These are phyloP conservation scores for Scheffersomyces insectosa DNA, from an alignment of 1,139 yeast species.

Conservation along the genomic window DNA sequence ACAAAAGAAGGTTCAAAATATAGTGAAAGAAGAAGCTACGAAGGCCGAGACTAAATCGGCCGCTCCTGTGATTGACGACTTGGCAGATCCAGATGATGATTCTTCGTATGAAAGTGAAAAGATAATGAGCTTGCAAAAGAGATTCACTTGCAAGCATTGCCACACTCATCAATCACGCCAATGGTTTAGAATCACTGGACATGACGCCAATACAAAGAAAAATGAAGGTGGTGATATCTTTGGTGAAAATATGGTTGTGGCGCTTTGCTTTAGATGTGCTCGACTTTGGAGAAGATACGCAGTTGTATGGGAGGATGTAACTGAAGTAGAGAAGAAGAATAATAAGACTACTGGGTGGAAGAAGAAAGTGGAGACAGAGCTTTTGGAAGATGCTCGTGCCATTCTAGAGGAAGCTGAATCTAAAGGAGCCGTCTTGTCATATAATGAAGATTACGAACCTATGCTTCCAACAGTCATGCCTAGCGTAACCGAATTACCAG, in stretches of 20 bases:
- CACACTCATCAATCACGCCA: constrained; percentile 50
- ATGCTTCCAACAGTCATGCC: no score
- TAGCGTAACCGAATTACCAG: background rate
- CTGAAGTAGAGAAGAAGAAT: constrained; percentile 58
- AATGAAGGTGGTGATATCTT: constrained; percentile 12
- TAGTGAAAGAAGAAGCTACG: constrained; percentile 28
- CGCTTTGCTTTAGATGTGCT: constrained; percentile 85
- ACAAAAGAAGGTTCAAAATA: constrained; percentile 50
- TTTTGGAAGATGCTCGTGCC: constrained; percentile 62
- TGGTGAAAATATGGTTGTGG: constrained; percentile 39
- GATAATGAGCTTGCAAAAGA: constrained; percentile 32
- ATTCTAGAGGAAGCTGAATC: constrained; percentile 51
- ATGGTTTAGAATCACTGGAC: constrained; percentile 78
- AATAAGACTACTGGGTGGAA: constrained; percentile 51
- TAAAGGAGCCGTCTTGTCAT: constrained; percentile 11
- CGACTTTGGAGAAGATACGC: constrained; percentile 90
- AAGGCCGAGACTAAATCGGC: constrained; percentile 14
- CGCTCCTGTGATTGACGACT: constrained; percentile 28
- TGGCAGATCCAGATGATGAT: constrained; percentile 70
- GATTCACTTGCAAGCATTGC: constrained; percentile 68
- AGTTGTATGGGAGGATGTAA: constrained; percentile 83
- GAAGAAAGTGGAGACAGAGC: constrained; percentile 68
- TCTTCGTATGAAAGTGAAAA: constrained; percentile 63
- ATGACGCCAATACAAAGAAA: constrained; percentile 28
- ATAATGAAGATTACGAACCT: constrained; percentile 3